These are phyloP conservation scores for Chaetomidium leptoderma DNA, from an alignment of 495 filamentous ascomycete species.

Conservation along the genomic window DNA sequence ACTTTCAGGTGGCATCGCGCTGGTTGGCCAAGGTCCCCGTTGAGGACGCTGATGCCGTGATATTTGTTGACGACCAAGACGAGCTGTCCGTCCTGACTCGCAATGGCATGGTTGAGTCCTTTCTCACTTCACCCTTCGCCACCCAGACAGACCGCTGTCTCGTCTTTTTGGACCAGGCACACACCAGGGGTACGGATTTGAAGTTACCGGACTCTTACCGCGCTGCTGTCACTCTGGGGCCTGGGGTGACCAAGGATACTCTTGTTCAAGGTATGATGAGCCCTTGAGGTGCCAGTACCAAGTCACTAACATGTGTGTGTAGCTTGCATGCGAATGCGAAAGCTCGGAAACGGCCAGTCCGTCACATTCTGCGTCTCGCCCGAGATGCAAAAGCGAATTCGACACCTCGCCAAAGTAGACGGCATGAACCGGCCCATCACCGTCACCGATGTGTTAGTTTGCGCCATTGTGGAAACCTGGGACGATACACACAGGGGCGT, in stretches of 20 bases:
- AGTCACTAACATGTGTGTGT: too few species aligned
- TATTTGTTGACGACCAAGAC: conserved; percentile 53
- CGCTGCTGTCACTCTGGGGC: conserved; percentile 67
- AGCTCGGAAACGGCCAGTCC: conserved; percentile 58
- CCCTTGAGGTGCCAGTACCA: too few species aligned
- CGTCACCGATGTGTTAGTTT: conserved; percentile 1
- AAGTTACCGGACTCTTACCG: conserved; percentile 56
- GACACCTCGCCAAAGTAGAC: background rate
- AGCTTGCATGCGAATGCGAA: conserved; percentile 67
- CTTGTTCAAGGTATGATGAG: conserved; percentile 63
- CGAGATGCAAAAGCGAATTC: conserved; percentile 50
- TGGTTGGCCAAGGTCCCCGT: conserved; percentile 40
- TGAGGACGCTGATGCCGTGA: conserved; percentile 40
- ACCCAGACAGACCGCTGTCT: conserved; percentile 58
- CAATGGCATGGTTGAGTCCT: conserved; percentile 42
- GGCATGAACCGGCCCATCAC: conserved; percentile 20
- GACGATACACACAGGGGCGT: conserved; percentile 6
- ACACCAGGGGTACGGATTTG: conserved; percentile 72
- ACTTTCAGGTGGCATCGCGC: conserved; percentile 47
- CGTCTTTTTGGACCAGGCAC: conserved; percentile 70
- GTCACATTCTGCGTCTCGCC: conserved; percentile 53
- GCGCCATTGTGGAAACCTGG: conserved; percentile 10
- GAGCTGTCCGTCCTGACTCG: conserved; percentile 46
- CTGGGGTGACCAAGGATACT: conserved; percentile 64
- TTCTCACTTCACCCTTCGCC: conserved; percentile 58